Percentiles rank a stretch among this genome's conserved stretches.
phyloP scores from a whole-genome alignment of 768 basidiomycete species.

The Russula sp. region DNA sequence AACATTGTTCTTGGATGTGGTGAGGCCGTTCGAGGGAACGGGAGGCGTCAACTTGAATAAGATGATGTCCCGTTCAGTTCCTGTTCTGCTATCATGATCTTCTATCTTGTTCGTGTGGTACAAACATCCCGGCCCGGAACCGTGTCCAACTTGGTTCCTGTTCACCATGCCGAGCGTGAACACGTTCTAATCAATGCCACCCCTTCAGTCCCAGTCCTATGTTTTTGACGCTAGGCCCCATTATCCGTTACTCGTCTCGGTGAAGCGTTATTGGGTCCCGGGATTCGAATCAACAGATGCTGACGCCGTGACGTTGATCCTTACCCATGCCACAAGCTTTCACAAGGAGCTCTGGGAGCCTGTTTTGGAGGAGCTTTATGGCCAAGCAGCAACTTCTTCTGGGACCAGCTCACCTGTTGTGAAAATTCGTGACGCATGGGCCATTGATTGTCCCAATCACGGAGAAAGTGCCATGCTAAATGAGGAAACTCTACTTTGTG shows the following conservation, averaged over 20 bases:
- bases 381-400: constrained; percentile 22
- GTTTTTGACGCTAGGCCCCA: constrained; percentile 49
- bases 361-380: constrained; percentile 42
- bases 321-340: constrained; percentile 50
- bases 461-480: constrained; percentile 49
- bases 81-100: neutral
- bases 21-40: neutral
- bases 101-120: neutral
- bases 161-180: neutral
- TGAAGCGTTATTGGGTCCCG: constrained; percentile 44
- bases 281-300: constrained; percentile 34
- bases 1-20: constrained; percentile 41
- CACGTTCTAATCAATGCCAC: neutral
- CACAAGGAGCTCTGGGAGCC: constrained; percentile 61
- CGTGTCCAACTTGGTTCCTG: too few relatives aligned
- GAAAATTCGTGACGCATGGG: constrained; percentile 45
- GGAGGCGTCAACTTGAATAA: neutral
- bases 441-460: constrained; percentile 50
- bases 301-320: constrained; percentile 42
- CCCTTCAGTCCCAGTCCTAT: constrained; percentile 28
- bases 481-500: constrained; percentile 36
- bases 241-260: constrained; percentile 43
- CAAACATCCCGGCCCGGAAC: neutral
- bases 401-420: constrained; percentile 17
- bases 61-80: neutral